A percentile compares a stretch with the other conserved stretches of the same genome.
These are phyloP conservation scores for Candida caryicola DNA, from an alignment of 805 yeast genomes.

Conservation along the genomic window DNA sequence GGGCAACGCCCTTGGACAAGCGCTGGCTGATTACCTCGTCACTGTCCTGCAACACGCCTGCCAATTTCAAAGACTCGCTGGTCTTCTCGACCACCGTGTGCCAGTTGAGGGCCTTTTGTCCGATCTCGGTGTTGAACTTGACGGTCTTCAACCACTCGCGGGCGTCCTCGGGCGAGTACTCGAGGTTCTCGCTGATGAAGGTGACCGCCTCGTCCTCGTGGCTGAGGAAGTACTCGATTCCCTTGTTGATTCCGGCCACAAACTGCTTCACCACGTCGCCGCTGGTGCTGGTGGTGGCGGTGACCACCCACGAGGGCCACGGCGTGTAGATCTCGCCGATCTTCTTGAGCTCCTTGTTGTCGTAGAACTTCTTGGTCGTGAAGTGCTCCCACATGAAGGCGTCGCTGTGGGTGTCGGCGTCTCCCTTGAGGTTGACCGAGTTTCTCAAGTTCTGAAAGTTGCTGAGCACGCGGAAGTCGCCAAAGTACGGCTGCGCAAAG, in stretches of 20 bases:
- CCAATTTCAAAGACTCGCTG: constrained; percentile 52
- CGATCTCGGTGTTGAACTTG: constrained; percentile 48
- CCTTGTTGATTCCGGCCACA: constrained; percentile 56
- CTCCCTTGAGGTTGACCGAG: constrained; percentile 61
- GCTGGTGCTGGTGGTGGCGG: constrained; percentile 39
- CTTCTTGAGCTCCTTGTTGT: constrained; percentile 70
- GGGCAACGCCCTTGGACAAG: constrained; percentile 20
- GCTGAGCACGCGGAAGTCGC: constrained; percentile 54
- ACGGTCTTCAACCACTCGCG: constrained; percentile 80
- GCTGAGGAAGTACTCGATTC: constrained; percentile 60
- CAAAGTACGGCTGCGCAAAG: constrained; percentile 51
- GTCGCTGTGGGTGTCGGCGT: constrained; percentile 49
- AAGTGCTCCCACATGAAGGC: constrained; percentile 97
- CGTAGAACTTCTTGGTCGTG: constrained; percentile 84
- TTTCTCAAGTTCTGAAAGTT: constrained; percentile 76
- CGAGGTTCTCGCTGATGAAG: constrained; percentile 64
- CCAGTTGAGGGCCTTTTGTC: constrained; percentile 43
- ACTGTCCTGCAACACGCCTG: constrained; percentile 52
- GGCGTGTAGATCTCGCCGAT: constrained; percentile 92
- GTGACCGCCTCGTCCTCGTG: constrained; percentile 64
- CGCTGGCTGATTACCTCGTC: constrained; percentile 24
- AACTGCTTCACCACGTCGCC: constrained; percentile 35
- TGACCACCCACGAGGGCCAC: constrained; percentile 94
- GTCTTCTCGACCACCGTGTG: constrained; percentile 53
- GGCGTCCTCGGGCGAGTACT: constrained; percentile 77